Percentiles rank a stretch among this genome's conserved stretches.
Evolutionary conservation across 371 early-diverging fungal genomes (phyloP).

Genomic region (Nematocida displodere): DNA sequence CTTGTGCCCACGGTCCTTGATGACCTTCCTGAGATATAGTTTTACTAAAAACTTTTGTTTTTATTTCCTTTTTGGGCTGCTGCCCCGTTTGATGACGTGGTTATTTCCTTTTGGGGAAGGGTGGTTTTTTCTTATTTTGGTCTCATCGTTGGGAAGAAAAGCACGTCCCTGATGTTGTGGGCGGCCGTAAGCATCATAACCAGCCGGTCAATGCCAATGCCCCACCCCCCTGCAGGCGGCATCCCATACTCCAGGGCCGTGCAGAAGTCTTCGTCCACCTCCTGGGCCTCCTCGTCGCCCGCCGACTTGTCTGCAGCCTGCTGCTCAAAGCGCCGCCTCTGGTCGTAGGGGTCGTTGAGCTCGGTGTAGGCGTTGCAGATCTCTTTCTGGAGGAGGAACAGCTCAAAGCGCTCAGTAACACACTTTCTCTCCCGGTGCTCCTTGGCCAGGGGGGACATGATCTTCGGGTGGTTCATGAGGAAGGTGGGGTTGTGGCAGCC

Average conservation of each 20-base stretch:
- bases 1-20: background rate
- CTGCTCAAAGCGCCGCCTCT: conserved; percentile 86
- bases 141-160: conserved; percentile 78
- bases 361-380: conserved; percentile 95
- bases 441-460: conserved; percentile 98
- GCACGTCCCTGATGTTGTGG: conserved; percentile 91
- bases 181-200: conserved; percentile 96
- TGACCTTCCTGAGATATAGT: conserved; percentile 18
- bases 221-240: conserved; percentile 95
- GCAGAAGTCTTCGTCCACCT: conserved; percentile 93
- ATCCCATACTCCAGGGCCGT: conserved; percentile 91
- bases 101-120: no score
- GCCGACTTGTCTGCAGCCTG: conserved; percentile 90
- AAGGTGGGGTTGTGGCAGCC: conserved; percentile 89
- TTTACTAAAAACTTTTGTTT: no score
- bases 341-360: conserved; percentile 93
- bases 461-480: conserved; percentile 89
- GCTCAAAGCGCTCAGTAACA: conserved; percentile 94
- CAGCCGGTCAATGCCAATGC: conserved; percentile 93
- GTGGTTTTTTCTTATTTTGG: conserved; percentile 58
- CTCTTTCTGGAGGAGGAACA: conserved; percentile 97
- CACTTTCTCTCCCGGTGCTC: conserved; percentile 80
- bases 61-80: no score
- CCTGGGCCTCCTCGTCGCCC: conserved; percentile 97
- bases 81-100: no score